Base-by-base conservation (phyloP, 805 yeast species). In the Hanseniaspora pseudoguilliermondii region DNA sequence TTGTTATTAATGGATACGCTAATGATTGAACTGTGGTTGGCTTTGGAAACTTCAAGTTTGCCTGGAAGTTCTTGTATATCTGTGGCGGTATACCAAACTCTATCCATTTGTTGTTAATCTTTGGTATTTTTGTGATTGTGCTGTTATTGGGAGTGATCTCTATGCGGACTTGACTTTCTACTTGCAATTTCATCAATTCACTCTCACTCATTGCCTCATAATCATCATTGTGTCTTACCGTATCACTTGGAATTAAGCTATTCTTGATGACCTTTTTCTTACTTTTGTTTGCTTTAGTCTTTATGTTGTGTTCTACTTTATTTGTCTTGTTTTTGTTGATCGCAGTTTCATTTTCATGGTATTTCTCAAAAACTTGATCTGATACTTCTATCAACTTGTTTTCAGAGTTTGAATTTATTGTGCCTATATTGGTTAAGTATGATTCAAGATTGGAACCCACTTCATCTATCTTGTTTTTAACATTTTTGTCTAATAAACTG, bases 11-110 rank as follows among this genome's bases (percentile, higher is more conserved):
- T 0, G 98, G 97, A 23, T 90, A 74, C 0, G 96, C 89, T 63
- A 89, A 96, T 0, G 89, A 75, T 67, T 93, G 98, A 55, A 93
- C 88, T 0, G 96, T 79, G 0, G 97, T 86, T 0, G 97, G 96
- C 2, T 69, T 64, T 0, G 68, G 71, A 64, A 79, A 90, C 8
- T 73, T 66, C 10, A 84, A 66, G 15, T 71, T 71, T 3, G 75
- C 73, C 1, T 73, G 71, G 7, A 51, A 51, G 11, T 51, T 51
- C 13, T 34, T 44, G 44, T 41, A 44, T 7, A 51, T 51, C 18
- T 35, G 42, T 7, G 49, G 55, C 9, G 55, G 55, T 1, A 51
- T 51, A 11, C 55, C 55, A 44, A 51, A 51, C 20, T 51, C 55
- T 4, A 51, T 43, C 55, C 55, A 51, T 13, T 20, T 38, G 15